Evolutionary conservation across 768 basidiomycete genomes (phyloP), one percentile per base, ranked within the genome.

Genomic region (Mycena sanguinolenta): DNA sequence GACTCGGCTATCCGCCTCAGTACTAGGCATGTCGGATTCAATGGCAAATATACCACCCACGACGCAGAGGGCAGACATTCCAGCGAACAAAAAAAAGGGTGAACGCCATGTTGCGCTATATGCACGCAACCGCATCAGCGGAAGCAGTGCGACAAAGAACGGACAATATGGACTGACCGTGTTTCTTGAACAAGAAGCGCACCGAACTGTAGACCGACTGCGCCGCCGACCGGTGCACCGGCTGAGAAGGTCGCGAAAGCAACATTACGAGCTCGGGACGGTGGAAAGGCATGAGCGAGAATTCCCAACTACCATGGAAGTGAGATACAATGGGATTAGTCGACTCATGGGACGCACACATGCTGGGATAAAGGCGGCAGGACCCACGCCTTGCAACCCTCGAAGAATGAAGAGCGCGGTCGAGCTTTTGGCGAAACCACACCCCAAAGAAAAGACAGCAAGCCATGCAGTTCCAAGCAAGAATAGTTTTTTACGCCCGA

Each of bases 241-340:
- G 91, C 91, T 0, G 88, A 34, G 32, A 92, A 94, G 0, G 88
- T 87, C 2, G 93, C 86, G 62, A 93, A 93, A 0, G 91, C 92
- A 0, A 86, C 77, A 3, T 90, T 86, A 23, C 93, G 84, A 0
- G 86, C 82, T 10, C 79, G 79, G 8, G 75, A 75, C 0, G 87
- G 87, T 10, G 88, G 87, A 75, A 93, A 93, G 0, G n/a, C n/a
- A n/a, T n/a, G n/a, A n/a, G n/a, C n/a, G n/a, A n/a, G n/a, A n/a
- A n/a, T n/a, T n/a, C n/a, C n/a, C n/a, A n/a, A n/a, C n/a, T n/a
- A n/a, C n/a, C n/a, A n/a, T n/a, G n/a, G n/a, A n/a, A n/a, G n/a
- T n/a, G n/a, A n/a, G n/a, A n/a, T n/a, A n/a, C n/a, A n/a, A n/a
- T n/a, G n/a, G n/a, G n/a, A n/a, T n/a, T n/a, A n/a, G n/a, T n/a